Percentiles rank a stretch among this genome's conserved stretches.
Conservation (phyloP, 1,139 yeast species). For the Arxiozyma slooffiae region DNA sequence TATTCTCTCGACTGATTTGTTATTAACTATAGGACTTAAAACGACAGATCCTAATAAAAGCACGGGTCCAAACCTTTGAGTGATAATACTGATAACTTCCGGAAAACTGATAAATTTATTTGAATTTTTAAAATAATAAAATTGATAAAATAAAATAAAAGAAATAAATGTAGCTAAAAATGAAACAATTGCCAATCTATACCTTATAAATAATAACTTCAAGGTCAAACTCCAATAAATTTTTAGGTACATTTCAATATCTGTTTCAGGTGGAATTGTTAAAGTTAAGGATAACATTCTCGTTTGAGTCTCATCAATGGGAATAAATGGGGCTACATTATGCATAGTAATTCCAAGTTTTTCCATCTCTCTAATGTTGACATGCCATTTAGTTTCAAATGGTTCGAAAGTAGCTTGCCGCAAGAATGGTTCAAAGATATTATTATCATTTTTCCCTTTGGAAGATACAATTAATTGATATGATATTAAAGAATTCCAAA, state of each 20-base stretch:
- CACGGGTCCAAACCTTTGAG: conserved; percentile 20
- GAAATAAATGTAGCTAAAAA: conserved; percentile 45
- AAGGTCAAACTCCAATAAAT: conserved; percentile 30
- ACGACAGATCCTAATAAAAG: conserved; percentile 22
- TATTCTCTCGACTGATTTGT: conserved; percentile 24
- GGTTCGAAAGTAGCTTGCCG: conserved; percentile 62
- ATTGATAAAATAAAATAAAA: conserved; percentile 40
- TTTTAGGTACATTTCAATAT: conserved; percentile 23
- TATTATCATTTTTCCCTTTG: conserved; percentile 6
- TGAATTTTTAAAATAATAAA: conserved; percentile 32
- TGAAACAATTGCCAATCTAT: conserved; percentile 52
- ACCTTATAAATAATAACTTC: conserved; percentile 49
- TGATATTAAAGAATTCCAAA: conserved; percentile 26
- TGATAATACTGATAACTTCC: conserved; percentile 35
- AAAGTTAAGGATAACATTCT: conserved; percentile 19
- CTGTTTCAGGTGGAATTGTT: conserved; percentile 32
- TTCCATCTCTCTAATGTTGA: conserved; percentile 35
- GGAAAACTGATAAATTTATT: conserved; percentile 45
- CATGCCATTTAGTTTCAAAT: conserved; percentile 69
- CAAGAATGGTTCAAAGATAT: conserved; percentile 49
- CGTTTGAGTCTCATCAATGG: conserved; percentile 32
- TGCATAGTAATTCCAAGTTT: conserved; percentile 43
- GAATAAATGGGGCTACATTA: conserved; percentile 74
- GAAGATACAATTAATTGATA: conserved; percentile 13
- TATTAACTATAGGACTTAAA: conserved; percentile 36